Evolutionary conservation across 169 alveolate species (phyloP).

Genomic region (Babesia gibsoni): DNA sequence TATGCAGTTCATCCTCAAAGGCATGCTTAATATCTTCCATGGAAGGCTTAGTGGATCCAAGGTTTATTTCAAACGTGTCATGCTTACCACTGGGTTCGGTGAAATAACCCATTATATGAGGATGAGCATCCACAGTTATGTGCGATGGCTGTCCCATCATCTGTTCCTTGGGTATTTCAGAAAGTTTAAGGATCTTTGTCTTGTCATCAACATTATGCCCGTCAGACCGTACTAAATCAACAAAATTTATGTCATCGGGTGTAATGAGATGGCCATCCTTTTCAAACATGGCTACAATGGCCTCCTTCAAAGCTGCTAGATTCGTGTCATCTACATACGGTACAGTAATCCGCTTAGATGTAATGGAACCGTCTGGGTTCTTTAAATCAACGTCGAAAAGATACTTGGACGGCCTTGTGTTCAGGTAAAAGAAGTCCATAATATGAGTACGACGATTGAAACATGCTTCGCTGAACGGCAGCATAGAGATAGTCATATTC

Average conservation of each 20-base stretch:
- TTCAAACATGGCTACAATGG: conserved; percentile 22
- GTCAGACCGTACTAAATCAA: conserved; percentile 12
- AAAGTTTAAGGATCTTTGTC: conserved; percentile 19
- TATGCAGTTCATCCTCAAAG: conserved; percentile 48
- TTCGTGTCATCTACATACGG: conserved; percentile 30
- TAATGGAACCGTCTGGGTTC: conserved; percentile 50
- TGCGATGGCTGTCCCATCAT: conserved; percentile 21
- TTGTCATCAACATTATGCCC: conserved; percentile 29
- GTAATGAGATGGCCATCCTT: conserved; percentile 53
- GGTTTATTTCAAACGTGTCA: conserved; percentile 34
- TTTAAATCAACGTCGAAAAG: conserved; percentile 36
- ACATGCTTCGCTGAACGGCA: conserved; percentile 56
- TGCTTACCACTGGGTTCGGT: conserved; percentile 36
- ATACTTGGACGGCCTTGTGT: conserved; percentile 43
- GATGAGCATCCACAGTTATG: conserved; percentile 26
- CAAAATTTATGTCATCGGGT: conserved; percentile 46
- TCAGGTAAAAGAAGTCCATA: conserved; percentile 49
- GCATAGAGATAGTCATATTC: background rate
- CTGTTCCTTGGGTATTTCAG: conserved; percentile 59
- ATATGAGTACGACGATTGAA: conserved; percentile 39
- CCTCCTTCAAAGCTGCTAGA: conserved; percentile 43
- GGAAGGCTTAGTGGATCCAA: conserved; percentile 51
- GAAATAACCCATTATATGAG: conserved; percentile 43
- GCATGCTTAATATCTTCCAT: conserved; percentile 39
- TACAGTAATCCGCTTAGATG: conserved; percentile 31